A percentile compares a stretch with the other conserved stretches of the same genome.
Conservation (phyloP, 306 rosid genomes). For the Pyrus pyrifolia region DNA sequence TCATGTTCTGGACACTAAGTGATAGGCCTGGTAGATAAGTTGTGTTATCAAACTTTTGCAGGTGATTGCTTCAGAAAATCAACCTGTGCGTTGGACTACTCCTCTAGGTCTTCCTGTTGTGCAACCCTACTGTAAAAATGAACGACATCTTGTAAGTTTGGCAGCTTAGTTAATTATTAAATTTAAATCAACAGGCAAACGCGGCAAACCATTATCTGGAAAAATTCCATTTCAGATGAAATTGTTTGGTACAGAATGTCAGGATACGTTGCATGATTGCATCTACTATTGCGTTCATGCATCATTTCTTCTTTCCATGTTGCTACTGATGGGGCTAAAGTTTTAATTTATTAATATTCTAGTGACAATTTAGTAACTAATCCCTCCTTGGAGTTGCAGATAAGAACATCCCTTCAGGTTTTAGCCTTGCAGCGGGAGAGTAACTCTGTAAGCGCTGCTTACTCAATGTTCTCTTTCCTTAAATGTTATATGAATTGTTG, state of each 20-base stretch:
- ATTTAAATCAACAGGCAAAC: not conserved
- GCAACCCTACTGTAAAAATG: conserved; percentile 72
- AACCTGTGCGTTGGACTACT: conserved; percentile 82
- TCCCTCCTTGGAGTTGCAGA: conserved; percentile 40
- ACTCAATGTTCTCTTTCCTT: conserved; percentile 11
- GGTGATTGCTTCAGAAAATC: conserved; percentile 75
- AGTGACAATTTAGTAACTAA: conserved; percentile 11
- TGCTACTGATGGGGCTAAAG: not conserved
- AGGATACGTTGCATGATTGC: not conserved
- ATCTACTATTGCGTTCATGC: not conserved
- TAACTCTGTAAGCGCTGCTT: conserved; percentile 32
- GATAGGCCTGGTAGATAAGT: conserved; percentile 1
- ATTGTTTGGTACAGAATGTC: not conserved
- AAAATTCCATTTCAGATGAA: not conserved
- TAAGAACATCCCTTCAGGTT: conserved; percentile 75
- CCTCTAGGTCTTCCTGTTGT: conserved; percentile 92
- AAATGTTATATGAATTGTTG: not conserved
- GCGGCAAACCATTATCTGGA: not conserved
- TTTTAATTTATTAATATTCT: not conserved
- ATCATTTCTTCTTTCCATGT: not conserved
- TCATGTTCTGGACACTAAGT: conserved; percentile 4
- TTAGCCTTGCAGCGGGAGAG: conserved; percentile 77
- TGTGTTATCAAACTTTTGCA: conserved; percentile 22
- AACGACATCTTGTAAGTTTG: conserved; percentile 65
- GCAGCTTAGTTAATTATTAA: not conserved